These are phyloP conservation scores for Isatis tinctoria DNA, from an alignment of 345 rosid genomes.

Conservation along the genomic window DNA sequence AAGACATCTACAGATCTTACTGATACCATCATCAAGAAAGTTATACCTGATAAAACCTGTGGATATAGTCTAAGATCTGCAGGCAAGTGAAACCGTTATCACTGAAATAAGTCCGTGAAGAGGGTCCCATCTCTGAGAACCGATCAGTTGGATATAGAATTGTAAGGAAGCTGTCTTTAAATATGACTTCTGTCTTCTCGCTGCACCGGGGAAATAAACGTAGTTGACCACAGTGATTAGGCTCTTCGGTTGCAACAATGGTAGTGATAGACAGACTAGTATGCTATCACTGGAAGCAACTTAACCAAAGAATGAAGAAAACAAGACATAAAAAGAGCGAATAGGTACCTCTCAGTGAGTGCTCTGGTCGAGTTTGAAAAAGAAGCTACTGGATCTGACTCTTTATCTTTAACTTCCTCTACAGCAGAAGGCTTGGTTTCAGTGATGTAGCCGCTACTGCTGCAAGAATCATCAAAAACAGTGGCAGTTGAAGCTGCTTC, in stretches of 20 bases:
- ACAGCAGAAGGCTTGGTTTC: conserved; percentile 44
- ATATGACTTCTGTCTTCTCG: conserved; percentile 68
- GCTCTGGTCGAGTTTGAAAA: conserved; percentile 73
- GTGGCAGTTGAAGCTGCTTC: conserved; percentile 80
- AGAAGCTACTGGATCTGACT: conserved; percentile 62
- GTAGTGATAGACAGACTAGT: background rate
- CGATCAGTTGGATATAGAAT: conserved; percentile 78
- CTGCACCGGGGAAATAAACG: conserved; percentile 38
- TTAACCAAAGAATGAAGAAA: background rate
- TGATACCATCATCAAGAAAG: background rate
- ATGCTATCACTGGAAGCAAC: background rate
- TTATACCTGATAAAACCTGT: conserved; percentile 84
- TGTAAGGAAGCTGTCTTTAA: conserved; percentile 71
- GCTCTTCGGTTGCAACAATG: background rate
- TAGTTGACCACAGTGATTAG: conserved; percentile 15
- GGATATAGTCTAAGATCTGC: conserved; percentile 64
- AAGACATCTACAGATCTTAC: background rate
- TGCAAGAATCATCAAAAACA: conserved; percentile 62
- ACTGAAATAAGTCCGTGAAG: conserved; percentile 82
- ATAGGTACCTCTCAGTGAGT: conserved; percentile 67
- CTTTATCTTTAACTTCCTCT: conserved; percentile 53
- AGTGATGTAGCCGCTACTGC: conserved; percentile 42
- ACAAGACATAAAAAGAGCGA: conserved; percentile 9
- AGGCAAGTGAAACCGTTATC: conserved; percentile 71
- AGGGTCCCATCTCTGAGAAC: conserved; percentile 91